Percentiles rank a stretch among this genome's conserved stretches.
phyloP scores from a whole-genome alignment of 208 protist genomes.

The Acanthamoeba triangularis region DNA sequence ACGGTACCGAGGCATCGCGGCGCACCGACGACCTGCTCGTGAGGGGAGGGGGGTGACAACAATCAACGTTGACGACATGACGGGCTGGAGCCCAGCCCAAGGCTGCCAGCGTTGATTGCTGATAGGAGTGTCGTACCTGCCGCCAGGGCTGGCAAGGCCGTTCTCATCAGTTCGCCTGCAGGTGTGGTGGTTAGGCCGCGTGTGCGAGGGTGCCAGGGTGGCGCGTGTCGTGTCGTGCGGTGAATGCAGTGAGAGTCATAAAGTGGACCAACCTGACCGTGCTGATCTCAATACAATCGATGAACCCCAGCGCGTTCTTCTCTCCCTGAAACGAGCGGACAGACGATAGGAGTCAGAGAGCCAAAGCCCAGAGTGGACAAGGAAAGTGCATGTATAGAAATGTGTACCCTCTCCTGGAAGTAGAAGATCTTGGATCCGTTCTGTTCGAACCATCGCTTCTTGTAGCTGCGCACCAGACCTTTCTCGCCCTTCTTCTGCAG shows the following conservation, averaged over 20 bases:
- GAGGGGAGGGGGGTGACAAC: too few relatives aligned
- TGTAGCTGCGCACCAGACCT: constrained; percentile 36
- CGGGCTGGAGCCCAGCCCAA: too few relatives aligned
- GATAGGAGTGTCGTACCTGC: neutral
- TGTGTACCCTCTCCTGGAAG: neutral
- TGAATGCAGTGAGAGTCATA: neutral
- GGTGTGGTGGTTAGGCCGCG: too few relatives aligned
- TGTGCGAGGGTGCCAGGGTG: too few relatives aligned
- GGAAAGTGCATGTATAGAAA: too few relatives aligned
- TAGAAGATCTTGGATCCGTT: constrained; percentile 1
- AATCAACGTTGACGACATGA: too few relatives aligned
- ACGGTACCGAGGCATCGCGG: neutral
- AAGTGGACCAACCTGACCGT: neutral
- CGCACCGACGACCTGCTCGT: neutral
- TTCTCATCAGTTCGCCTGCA: neutral
- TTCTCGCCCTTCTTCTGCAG: constrained; percentile 60
- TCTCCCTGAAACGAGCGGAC: neutral
- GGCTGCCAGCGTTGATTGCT: too few relatives aligned
- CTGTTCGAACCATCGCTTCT: constrained; percentile 59
- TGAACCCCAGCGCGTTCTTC: constrained; percentile 13
- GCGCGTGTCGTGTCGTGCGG: neutral
- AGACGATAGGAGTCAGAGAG: neutral
- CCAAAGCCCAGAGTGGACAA: neutral
- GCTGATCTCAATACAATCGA: constrained; percentile 20
- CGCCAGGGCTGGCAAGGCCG: neutral